Evolutionary conservation across 352 stramenopile genomes (phyloP).

Genomic region (Sclerospora graminicola): DNA sequence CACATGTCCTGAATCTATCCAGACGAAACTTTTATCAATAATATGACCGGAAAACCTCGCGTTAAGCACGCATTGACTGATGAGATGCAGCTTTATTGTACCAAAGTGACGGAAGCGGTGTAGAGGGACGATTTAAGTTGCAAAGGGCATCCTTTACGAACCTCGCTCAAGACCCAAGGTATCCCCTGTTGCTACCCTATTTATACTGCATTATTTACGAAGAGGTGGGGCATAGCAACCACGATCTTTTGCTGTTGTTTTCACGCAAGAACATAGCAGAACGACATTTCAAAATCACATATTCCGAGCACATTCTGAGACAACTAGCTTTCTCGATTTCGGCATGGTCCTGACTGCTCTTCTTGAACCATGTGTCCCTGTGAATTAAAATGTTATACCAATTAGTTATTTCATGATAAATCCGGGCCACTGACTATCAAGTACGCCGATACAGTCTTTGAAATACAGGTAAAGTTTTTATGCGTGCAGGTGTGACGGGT

Average conservation of each 20-base stretch:
- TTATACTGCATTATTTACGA: slow-evolving; percentile 85
- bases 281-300: too few relatives aligned
- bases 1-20: slow-evolving; percentile 55
- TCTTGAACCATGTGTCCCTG: too few relatives aligned
- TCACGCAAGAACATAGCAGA: too few relatives aligned
- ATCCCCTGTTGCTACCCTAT: slow-evolving; percentile 86
- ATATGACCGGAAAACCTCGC: slow-evolving; percentile 61
- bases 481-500: too few relatives aligned
- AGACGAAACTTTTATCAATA: slow-evolving; percentile 64
- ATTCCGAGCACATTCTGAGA: too few relatives aligned
- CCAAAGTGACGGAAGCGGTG: slow-evolving; percentile 76
- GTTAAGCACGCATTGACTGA: slow-evolving; percentile 83
- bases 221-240: slow-evolving; percentile 77
- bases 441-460: too few relatives aligned
- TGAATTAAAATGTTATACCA: too few relatives aligned
- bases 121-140: slow-evolving; percentile 61
- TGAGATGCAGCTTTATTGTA: slow-evolving; percentile 87
- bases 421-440: too few relatives aligned
- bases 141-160: slow-evolving; percentile 71
- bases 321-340: too few relatives aligned
- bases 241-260: slow-evolving; percentile 62
- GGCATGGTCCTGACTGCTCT: too few relatives aligned
- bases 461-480: too few relatives aligned
- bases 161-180: slow-evolving; percentile 72
- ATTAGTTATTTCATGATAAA: too few relatives aligned